Evolutionary conservation across 257 asterid species (phyloP), one percentile per base, ranked within the genome.

Genomic region (Scutellaria minor): DNA sequence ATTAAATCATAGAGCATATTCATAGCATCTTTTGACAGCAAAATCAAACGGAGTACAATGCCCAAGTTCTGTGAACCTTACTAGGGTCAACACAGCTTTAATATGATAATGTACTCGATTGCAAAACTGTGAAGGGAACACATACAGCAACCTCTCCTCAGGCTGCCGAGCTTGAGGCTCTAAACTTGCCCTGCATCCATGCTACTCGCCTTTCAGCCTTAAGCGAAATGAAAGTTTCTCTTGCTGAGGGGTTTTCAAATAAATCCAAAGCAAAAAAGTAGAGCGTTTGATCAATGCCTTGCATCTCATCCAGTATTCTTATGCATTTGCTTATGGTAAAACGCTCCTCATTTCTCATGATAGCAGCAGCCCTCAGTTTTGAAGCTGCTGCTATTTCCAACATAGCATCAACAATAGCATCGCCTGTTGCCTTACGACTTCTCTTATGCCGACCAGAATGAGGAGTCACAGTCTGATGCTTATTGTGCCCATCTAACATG

Each of bases 381-480:
- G 98, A 93, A 70, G 98, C 98, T 9, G 96, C 90, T 31, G 98
- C 97, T 68, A 90, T 90, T 79, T 90, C 96, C 76, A 93, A 84
- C 98, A 93, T 93, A 61, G 98, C 97, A 85, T 93, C 96, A 44
- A 93, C 95, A 62, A 93, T 90, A 15, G 96, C 97, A 77, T 90
- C 98, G 6, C 93, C 92, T 1, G 96, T 87, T 52, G 93, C 98
- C 85, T 93, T 93, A 50, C 96, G 95, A 41, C 93, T 86, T 85
- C 95, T 89, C 82, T 88, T 88, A 78, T 87, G 93, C 70, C 86
- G 80, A 52, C 89, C 94, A 6, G 96, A 83, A 80, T 79, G 84
- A 8, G 85, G 89, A 4, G 77, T 80, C 64, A 70, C 78, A 40
- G 85, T 41, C 41, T 86, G 86, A 82, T 84, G 81, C 70, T 88